These are phyloP conservation scores for Clonostachys byssicola DNA, from an alignment of 2,329 filamentous ascomycete genomes.

Conservation along the genomic window DNA sequence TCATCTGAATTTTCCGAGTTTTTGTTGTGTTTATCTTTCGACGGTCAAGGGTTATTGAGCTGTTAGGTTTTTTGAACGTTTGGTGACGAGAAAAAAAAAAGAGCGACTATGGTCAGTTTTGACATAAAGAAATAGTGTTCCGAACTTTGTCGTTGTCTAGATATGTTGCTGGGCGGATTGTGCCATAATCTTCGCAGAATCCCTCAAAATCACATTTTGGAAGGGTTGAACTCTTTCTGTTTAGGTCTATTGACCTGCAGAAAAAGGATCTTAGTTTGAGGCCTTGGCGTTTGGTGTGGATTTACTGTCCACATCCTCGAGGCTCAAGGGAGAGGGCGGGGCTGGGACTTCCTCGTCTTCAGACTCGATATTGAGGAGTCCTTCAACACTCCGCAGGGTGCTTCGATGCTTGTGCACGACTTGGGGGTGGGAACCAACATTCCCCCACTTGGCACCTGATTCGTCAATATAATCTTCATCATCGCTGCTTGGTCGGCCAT, in stretches of 20 bases:
- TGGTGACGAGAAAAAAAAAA: no score
- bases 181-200: no score
- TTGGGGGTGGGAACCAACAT: slow-evolving; percentile 38
- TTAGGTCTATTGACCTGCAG: no score
- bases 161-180: no score
- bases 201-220: no score
- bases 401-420: slow-evolving; percentile 48
- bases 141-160: neutral
- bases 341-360: slow-evolving; percentile 22
- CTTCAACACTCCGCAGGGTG: slow-evolving; percentile 48
- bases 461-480: slow-evolving; percentile 43
- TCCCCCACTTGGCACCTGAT: slow-evolving; percentile 47
- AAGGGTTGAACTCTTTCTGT: no score
- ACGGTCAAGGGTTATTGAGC: no score
- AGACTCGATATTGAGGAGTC: slow-evolving; percentile 37
- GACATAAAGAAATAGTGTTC: slow-evolving; percentile 1
- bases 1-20: no score
- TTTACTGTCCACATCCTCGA: slow-evolving; percentile 36
- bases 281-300: no score
- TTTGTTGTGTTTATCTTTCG: no score
- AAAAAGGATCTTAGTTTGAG: no score
- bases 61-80: no score
- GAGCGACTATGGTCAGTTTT: neutral
- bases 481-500: slow-evolving; percentile 53
- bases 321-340: slow-evolving; percentile 15